A percentile compares a stretch with the other conserved stretches of the same genome.
These are phyloP conservation scores for Phaeosphaeriaceae sp. DNA, from an alignment of 2,329 filamentous ascomycete genomes.

Conservation along the genomic window DNA sequence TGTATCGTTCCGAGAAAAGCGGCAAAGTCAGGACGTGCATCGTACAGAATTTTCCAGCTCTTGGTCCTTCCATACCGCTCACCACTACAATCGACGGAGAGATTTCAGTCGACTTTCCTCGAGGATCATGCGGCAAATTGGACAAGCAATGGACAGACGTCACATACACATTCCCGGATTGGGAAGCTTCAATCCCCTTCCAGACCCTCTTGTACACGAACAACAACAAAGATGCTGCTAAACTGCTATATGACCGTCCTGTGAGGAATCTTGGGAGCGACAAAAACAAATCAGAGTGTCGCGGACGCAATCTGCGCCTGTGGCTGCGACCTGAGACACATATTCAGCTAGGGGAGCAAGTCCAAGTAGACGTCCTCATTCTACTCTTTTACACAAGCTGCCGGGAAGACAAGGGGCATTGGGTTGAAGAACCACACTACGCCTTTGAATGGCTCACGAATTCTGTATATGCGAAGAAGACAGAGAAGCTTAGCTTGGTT, in stretches of 20 bases:
- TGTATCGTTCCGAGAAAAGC: constrained; percentile 29
- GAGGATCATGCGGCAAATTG: constrained; percentile 31
- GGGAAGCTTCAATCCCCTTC: constrained; percentile 23
- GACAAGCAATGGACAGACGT: constrained; percentile 37
- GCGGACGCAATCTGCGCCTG: constrained; percentile 36
- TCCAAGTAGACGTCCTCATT: constrained; percentile 27
- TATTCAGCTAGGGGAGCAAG: constrained; percentile 15
- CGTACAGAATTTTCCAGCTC: constrained; percentile 38
- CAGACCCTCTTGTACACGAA: constrained; percentile 45
- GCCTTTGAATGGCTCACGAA: constrained; percentile 40
- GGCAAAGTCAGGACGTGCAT: constrained; percentile 29
- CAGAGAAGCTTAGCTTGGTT: constrained; percentile 29
- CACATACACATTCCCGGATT: constrained; percentile 34
- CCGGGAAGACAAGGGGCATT: constrained; percentile 37
- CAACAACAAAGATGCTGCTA: constrained; percentile 33
- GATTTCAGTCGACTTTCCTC: constrained; percentile 41
- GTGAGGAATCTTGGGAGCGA: constrained; percentile 33
- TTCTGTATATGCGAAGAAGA: constrained; percentile 28
- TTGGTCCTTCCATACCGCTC: constrained; percentile 38
- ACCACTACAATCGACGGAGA: constrained; percentile 37
- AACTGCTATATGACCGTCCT: constrained; percentile 36
- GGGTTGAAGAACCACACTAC: constrained; percentile 45
- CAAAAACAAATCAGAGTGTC: constrained; percentile 38
- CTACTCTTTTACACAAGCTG: constrained; percentile 42
- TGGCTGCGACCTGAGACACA: constrained; percentile 34